These are phyloP conservation scores for Fusarium cyanostomum DNA, from an alignment of 2,329 filamentous ascomycete genomes.

Conservation along the genomic window DNA sequence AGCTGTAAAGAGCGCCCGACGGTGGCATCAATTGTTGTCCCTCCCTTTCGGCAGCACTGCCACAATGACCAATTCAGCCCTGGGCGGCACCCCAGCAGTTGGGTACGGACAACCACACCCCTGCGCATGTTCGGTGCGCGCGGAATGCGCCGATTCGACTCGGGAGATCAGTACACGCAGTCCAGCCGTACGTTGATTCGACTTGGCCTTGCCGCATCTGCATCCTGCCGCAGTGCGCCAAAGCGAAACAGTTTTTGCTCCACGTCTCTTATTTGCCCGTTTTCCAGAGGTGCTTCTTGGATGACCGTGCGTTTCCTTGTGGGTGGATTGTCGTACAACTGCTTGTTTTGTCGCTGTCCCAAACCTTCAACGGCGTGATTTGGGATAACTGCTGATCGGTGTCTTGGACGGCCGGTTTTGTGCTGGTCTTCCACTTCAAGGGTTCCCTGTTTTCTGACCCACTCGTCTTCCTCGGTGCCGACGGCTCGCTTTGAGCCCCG, in stretches of 20 bases:
- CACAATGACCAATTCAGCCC: conserved; percentile 33
- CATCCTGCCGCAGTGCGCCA: conserved; percentile 30
- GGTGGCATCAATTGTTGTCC: conserved; percentile 25
- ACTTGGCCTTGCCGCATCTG: conserved; percentile 33
- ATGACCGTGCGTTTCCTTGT: conserved; percentile 12
- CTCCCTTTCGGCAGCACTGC: conserved; percentile 31
- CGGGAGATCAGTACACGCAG: conserved; percentile 38
- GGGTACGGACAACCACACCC: conserved; percentile 13
- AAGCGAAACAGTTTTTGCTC: conserved; percentile 33
- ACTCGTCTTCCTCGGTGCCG: conserved; percentile 15
- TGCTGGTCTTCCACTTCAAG: conserved; percentile 17
- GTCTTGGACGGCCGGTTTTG: conserved; percentile 9
- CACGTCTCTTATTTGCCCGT: conserved; percentile 25
- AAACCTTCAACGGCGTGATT: conserved; percentile 10
- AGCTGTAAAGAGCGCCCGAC: conserved; percentile 18
- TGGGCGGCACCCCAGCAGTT: conserved; percentile 24
- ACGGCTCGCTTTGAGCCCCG: conserved; percentile 31
- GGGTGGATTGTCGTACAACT: conserved; percentile 17
- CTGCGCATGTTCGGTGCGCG: conserved; percentile 22
- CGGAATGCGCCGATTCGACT: conserved; percentile 38
- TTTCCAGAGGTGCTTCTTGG: conserved; percentile 19
- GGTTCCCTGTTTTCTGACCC: conserved; percentile 18
- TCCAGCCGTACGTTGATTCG: conserved; percentile 34
- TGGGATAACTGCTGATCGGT: conserved; percentile 17
- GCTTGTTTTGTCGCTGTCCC: conserved; percentile 11